A percentile compares a stretch with the other conserved stretches of the same genome.
These are phyloP conservation scores for Ceraceosorus guamensis DNA, from an alignment of 1,284 basidiomycete genomes.

Conservation along the genomic window DNA sequence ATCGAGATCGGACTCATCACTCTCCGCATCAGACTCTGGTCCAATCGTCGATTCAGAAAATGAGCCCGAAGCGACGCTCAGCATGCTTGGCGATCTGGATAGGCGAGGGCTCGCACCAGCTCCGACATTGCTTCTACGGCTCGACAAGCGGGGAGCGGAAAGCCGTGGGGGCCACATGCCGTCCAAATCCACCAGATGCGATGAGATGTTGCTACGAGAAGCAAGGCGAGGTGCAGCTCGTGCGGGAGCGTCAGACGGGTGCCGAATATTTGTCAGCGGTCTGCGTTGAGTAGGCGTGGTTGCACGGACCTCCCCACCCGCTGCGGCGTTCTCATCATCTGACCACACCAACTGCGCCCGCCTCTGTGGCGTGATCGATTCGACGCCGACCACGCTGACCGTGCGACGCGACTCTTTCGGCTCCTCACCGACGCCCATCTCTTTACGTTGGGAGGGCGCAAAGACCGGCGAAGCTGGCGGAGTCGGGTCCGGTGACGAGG, in stretches of 20 bases:
- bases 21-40: not conserved
- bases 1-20: constrained; percentile 26
- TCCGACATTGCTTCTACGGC: not conserved
- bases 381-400: too few relatives aligned
- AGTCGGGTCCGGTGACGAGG: constrained; percentile 72
- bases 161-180: constrained; percentile 17
- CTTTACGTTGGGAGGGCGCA: constrained; percentile 7
- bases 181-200: too few relatives aligned
- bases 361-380: too few relatives aligned
- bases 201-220: too few relatives aligned
- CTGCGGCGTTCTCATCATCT: too few relatives aligned
- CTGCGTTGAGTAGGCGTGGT: too few relatives aligned
- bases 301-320: too few relatives aligned
- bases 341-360: too few relatives aligned
- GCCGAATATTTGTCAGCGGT: too few relatives aligned
- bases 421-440: constrained; percentile 12
- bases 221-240: too few relatives aligned
- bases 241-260: too few relatives aligned
- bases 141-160: constrained; percentile 21
- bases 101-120: not conserved
- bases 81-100: not conserved
- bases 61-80: not conserved
- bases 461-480: constrained; percentile 55
- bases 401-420: too few relatives aligned
- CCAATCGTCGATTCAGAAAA: not conserved